Base-by-base conservation (phyloP, 2,329 filamentous ascomycete genomes). In the Thielaviopsis punctulata region DNA sequence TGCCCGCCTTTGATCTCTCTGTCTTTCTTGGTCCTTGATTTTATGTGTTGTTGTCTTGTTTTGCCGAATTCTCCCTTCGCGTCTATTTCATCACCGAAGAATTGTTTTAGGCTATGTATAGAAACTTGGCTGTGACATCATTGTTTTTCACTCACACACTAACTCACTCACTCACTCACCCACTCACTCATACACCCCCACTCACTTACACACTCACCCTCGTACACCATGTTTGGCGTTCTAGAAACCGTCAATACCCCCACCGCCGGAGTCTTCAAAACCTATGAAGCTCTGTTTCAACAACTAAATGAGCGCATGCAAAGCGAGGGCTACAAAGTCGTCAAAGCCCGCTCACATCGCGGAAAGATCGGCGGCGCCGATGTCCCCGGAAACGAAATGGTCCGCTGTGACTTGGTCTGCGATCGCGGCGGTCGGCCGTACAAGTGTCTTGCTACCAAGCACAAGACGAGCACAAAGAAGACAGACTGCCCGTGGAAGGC, bases 401-500 rank as follows among this genome's bases (percentile, higher is more conserved):
- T 69, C 30, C 65, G 68, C 53, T 68, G 65, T 55, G 68, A 70
- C 58, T 64, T 70, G 2, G 68, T 69, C n/a, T 70, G 68, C 58
- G 66, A 70, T 56, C 65, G 68, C 45, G 68, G 68, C 48, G 68
- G 68, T 22, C 62, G 67, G 39, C 66, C 68, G 9, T 70, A 70
- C 58, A 66, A 67, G 45, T 68, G 66, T 55, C 63, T 64, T 59
- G 68, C 68, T 6, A 70, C 66, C 4, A 69, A 69, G 59, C 66
- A 68, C 56, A 70, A 70, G 59, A 68, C 68, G 6, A 65, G 66
- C 22, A 70, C 68, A 7, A 70, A 70, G 58, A 70, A 70, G 61
- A 70, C 68, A 0, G 65, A 67, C 48, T 70, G 68, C 22, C 68
- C 68, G 4, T 70, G 68, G 68, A 69, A 68, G 55, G 68, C 68